Conservation (phyloP, 2,329 filamentous ascomycete genomes). For the Ophiocordyceps camponoti-leonardi region DNA sequence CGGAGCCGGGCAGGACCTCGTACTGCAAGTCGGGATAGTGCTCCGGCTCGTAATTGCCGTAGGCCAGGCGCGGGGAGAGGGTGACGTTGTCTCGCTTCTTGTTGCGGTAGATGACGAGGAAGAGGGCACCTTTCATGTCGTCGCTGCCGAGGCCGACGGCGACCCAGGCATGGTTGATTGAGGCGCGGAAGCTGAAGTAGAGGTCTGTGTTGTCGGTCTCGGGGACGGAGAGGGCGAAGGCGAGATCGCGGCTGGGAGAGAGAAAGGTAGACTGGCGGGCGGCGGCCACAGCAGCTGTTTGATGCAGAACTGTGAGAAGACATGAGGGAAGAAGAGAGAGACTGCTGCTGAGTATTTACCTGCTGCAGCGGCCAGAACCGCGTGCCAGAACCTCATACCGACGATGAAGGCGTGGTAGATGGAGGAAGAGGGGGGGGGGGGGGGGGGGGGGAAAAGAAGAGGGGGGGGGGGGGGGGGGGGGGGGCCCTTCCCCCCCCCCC, state of each 20-base stretch:
- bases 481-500: too few species aligned
- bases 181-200: conserved; percentile 35
- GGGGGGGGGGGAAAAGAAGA: too few species aligned
- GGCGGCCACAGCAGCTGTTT: neutral
- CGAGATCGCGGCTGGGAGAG: conserved; percentile 22
- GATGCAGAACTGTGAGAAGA: too few species aligned
- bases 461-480: too few species aligned
- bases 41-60: conserved; percentile 33
- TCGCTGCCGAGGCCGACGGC: conserved; percentile 35
- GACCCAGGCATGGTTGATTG: conserved; percentile 28
- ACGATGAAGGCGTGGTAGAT: neutral
- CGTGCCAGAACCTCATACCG: conserved; percentile 12
- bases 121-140: conserved; percentile 33
- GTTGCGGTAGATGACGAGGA: conserved; percentile 36
- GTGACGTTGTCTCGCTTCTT: conserved; percentile 30
- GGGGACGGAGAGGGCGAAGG: conserved; percentile 33
- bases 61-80: conserved; percentile 34
- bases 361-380: conserved; percentile 9
- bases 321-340: too few species aligned
- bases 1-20: conserved; percentile 27
- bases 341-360: conserved; percentile 8
- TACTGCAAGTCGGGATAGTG: conserved; percentile 25
- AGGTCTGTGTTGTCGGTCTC: conserved; percentile 27
- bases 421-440: too few species aligned
- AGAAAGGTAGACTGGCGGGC: conserved; percentile 23